A percentile compares a stretch with the other conserved stretches of the same genome.
These are phyloP conservation scores for Trichoderma sp. DNA, from an alignment of 2,329 filamentous ascomycete species.

Conservation along the genomic window DNA sequence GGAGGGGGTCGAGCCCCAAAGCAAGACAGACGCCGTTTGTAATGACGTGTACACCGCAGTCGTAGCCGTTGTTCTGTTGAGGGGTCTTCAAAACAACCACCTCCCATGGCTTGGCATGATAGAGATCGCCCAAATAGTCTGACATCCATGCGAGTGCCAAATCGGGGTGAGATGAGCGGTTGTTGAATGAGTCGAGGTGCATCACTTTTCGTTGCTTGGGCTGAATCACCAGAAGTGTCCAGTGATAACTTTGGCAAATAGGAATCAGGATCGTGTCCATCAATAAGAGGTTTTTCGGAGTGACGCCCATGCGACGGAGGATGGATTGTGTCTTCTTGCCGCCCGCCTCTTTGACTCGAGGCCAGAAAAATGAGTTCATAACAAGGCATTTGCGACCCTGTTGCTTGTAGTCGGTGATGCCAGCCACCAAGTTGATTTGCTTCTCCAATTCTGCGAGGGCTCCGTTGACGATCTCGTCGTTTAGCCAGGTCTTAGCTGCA, in stretches of 20 bases:
- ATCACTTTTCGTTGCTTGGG: constrained; percentile 59
- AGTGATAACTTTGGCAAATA: constrained; percentile 63
- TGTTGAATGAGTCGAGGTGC: constrained; percentile 65
- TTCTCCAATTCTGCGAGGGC: constrained; percentile 60
- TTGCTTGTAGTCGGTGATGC: constrained; percentile 46
- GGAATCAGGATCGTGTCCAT: constrained; percentile 68
- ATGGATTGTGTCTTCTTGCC: constrained; percentile 50
- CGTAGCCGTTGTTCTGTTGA: constrained; percentile 63
- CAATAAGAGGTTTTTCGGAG: constrained; percentile 59
- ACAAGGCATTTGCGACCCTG: constrained; percentile 57
- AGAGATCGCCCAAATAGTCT: constrained; percentile 38
- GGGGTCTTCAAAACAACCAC: constrained; percentile 59
- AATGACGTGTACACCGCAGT: constrained; percentile 76
- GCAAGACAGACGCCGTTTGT: constrained; percentile 66
- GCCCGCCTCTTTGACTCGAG: constrained; percentile 48
- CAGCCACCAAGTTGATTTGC: constrained; percentile 55
- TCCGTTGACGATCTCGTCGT: constrained; percentile 72
- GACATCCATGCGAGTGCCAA: constrained; percentile 54
- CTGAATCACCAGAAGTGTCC: constrained; percentile 68
- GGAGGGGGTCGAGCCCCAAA: constrained; percentile 50
- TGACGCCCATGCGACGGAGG: constrained; percentile 55
- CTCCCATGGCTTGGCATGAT: constrained; percentile 52
- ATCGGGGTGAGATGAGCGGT: background rate
- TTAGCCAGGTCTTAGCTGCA: constrained; percentile 61
- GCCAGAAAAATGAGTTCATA: constrained; percentile 66